Evolutionary conservation across 2,329 filamentous ascomycete species (phyloP), one percentile per base, ranked within the genome.

Genomic region (Lachnellula willkommii): DNA sequence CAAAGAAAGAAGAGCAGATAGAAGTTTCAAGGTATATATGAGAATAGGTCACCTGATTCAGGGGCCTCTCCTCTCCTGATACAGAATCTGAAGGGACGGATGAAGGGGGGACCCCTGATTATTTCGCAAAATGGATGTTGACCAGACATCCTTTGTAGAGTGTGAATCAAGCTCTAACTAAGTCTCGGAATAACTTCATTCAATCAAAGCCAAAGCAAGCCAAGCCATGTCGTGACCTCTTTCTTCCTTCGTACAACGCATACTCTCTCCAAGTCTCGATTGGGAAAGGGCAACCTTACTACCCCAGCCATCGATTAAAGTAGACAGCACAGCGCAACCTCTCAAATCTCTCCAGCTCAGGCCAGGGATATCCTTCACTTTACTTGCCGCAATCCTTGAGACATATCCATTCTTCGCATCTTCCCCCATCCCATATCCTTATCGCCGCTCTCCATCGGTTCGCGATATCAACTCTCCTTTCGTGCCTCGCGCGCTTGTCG

Each of bases 291-390:
- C 52, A 22, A 32, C 20, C 39, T 32, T 28, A 52, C 49, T 5
- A 47, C 58, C 60, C 60, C 58, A 59, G 55, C 55, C 57, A 56
- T 42, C 48, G 53, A 52, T 58, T 56, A 57, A 52, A 52, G 45
- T 32, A 49, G 52, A 47, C 22, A 28, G 45, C 20, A 14, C 47
- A 32, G 17, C 40, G 36, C 35, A 52, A 47, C 39, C 54, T 52
- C 54, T 46, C 28, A 35, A 55, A 46, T 48, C 43, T 48, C 48
- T 45, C 32, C 24, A 12, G n/a, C 42, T 1, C 3, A 22, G 5
- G 20, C 37, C 46, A 48, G 35, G 45, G 45, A 48, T 54, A 20
- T n/a, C 45, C 20, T 26, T 20, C 15, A 42, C 39, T 42, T n/a
- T 7, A n/a, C 45, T n/a, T 53, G 20, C 14, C 47, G n/a, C 50